A percentile compares a stretch with the other conserved stretches of the same genome.
Conservation (phyloP, 169 alveolate species). For the Plasmodium reichenowi region DNA sequence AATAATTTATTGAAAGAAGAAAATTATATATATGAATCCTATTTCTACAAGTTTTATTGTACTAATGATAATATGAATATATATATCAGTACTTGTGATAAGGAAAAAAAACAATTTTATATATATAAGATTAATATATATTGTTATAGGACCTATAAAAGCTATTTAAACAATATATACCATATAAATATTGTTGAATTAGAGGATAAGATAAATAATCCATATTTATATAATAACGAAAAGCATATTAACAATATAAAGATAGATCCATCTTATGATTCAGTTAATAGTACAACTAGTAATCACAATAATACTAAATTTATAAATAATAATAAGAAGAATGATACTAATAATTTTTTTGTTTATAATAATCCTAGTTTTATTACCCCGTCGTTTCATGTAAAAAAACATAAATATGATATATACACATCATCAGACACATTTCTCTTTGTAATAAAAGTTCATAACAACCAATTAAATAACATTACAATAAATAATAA, state of each 20-base stretch:
- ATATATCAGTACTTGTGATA: constrained; percentile 16
- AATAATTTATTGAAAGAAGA: constrained; percentile 35
- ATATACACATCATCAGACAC: constrained; percentile 20
- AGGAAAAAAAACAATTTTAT: constrained; percentile 3
- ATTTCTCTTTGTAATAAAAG: constrained; percentile 14
- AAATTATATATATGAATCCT: constrained; percentile 37
- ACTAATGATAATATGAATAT: background rate
- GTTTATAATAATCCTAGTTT: constrained; percentile 1
- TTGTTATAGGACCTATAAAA: constrained; percentile 8
- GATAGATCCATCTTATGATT: background rate
- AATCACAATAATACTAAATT: background rate
- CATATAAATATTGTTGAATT: constrained; percentile 15
- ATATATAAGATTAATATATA: constrained; percentile 8
- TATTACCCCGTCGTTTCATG: constrained; percentile 28
- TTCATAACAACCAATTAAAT: constrained; percentile 4
- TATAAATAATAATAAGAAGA: background rate
- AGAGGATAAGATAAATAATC: background rate
- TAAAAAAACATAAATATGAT: constrained; percentile 16
- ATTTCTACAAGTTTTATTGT: constrained; percentile 37
- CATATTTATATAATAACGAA: background rate
- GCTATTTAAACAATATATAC: constrained; percentile 7
- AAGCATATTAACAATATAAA: no score
- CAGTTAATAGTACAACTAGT: background rate
- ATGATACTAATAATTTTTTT: background rate
- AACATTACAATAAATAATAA: constrained; percentile 30